Evolutionary conservation across 2,329 filamentous ascomycete genomes (phyloP), one percentile per base, ranked within the genome.

Genomic region (Penicillium sp.): DNA sequence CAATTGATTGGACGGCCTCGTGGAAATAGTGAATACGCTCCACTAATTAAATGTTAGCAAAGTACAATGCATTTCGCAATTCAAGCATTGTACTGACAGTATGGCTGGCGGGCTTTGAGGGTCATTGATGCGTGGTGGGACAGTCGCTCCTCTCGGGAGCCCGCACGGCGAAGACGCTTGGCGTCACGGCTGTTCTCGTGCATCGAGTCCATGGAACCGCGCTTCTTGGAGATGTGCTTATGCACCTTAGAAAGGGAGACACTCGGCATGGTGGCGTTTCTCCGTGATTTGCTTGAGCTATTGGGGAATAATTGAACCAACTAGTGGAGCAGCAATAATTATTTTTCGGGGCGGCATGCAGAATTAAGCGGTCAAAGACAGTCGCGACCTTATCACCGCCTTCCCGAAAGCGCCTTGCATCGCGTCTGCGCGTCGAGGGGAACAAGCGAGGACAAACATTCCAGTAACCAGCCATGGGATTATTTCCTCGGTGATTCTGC

Each of bases 121-220:
- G 91, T 85, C 40, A 87, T 82, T n/a, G 85, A 80, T 25, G 87
- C 85, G 58, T 93, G 81, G 74, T 89, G 90, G 68, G 87, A 87
- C 38, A 99, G 83, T 73, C 91, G 91, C 70, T 95, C 89, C 71
- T 97, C 93, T 76, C 95, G 85, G 65, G 89, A 85, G 63, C 87
- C 86, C 22, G 95, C 95, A 70, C 88, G 86, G 75, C 92, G 89
- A 65, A 98, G 81, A 55, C 92, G 86, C 72, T 89, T 86, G 3
- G 93, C 91, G 81, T 98, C 92, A 67, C 95, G 85, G 62, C 93
- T 97, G 75, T 92, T 92, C 77, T 93, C 90, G 73, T 98, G 94
- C 25, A 98, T 83, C 13, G 89, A 84, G 33, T 89, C 88, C 51
- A 92, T 84, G 42, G 87, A 87, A 22, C 87, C 87, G 67, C 90